These are phyloP conservation scores for Cercospora sp. DNA, from an alignment of 2,329 filamentous ascomycete species.

Conservation along the genomic window DNA sequence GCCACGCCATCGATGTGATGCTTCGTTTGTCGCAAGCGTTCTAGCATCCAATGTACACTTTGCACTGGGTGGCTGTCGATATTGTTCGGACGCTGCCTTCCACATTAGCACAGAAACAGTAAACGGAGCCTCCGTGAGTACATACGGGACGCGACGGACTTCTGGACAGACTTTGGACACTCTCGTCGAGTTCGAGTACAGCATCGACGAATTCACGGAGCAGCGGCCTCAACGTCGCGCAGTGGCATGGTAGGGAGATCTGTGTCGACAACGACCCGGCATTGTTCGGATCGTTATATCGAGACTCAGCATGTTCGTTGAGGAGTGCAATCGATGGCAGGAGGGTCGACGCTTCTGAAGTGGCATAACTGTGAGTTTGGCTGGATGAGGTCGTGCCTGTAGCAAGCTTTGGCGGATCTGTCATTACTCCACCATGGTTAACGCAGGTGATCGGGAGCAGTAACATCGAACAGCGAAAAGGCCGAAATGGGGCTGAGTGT, in stretches of 20 bases:
- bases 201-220: slow-evolving; percentile 31
- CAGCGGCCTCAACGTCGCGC: slow-evolving; percentile 28
- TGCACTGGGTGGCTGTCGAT: slow-evolving; percentile 21
- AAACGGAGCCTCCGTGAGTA: neutral
- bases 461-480: slow-evolving; percentile 17
- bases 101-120: neutral
- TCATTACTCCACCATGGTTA: slow-evolving; percentile 24
- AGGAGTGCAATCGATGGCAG: slow-evolving; percentile 34
- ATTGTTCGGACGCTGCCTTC: neutral
- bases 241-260: slow-evolving; percentile 29
- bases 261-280: slow-evolving; percentile 25
- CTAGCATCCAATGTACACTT: slow-evolving; percentile 32
- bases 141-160: slow-evolving; percentile 2
- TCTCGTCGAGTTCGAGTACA: slow-evolving; percentile 29
- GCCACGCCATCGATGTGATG: slow-evolving; percentile 23
- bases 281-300: slow-evolving; percentile 24
- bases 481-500: slow-evolving; percentile 5
- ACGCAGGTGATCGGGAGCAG: slow-evolving; percentile 9
- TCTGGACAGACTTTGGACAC: slow-evolving; percentile 22
- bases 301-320: slow-evolving; percentile 23
- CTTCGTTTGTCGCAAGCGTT: slow-evolving; percentile 25
- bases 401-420: slow-evolving; percentile 23
- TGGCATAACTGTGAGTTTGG: slow-evolving; percentile 7
- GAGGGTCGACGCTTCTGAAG: slow-evolving; percentile 19
- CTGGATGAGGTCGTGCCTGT: slow-evolving; percentile 10